A percentile compares a stretch with the other conserved stretches of the same genome.
Evolutionary conservation across 164 flowering plant species (phyloP).

Genomic region (Annona squamosa): DNA sequence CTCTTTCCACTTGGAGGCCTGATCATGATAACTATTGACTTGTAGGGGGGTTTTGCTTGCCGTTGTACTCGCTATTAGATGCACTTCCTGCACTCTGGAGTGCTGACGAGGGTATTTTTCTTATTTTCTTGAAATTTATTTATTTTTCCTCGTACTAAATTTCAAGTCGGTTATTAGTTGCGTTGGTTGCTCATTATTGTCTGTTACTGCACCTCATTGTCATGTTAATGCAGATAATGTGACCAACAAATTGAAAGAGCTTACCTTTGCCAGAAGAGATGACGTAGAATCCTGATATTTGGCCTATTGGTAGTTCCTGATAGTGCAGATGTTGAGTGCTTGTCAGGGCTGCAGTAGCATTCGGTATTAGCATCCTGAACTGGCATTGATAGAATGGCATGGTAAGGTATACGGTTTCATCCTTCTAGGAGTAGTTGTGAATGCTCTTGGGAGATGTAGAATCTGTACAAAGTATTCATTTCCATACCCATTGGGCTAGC

Average conservation of each 20-base stretch:
- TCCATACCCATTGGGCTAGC: too few species aligned
- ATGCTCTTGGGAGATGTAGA: neutral
- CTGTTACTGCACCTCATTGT: neutral
- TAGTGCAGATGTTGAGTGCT: neutral
- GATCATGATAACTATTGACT: neutral
- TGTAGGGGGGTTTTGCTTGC: neutral
- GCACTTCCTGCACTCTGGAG: neutral
- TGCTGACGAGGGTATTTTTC: too few species aligned
- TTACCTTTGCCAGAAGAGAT: neutral
- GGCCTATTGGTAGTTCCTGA: neutral
- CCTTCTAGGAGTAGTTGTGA: neutral
- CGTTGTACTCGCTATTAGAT: neutral
- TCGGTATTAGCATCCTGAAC: neutral
- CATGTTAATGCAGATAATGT: neutral
- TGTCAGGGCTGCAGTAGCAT: neutral
- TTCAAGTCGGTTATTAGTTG: neutral
- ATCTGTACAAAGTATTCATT: neutral
- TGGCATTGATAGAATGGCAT: neutral
- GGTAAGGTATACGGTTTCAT: too few species aligned
- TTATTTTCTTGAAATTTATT: neutral
- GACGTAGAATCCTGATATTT: neutral
- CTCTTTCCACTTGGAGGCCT: constrained; percentile 51
- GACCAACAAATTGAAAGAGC: neutral
- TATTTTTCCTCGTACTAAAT: neutral
- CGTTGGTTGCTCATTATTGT: neutral